Percentiles rank a stretch among this genome's conserved stretches.
These are phyloP conservation scores for Emmonsia crescens DNA, from an alignment of 2,329 filamentous ascomycete genomes.

Conservation along the genomic window DNA sequence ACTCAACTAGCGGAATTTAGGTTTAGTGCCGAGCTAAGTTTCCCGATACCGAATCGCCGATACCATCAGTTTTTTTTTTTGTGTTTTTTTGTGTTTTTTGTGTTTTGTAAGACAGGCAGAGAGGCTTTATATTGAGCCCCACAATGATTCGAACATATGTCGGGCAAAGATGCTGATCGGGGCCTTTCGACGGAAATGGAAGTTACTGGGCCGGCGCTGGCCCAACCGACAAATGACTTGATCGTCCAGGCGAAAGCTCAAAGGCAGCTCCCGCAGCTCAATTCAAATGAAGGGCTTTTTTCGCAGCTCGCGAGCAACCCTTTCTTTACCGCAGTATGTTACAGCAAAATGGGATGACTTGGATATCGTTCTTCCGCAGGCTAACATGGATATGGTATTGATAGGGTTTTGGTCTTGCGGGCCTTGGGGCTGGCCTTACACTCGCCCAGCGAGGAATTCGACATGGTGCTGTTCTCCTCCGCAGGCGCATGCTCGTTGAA, in stretches of 20 bases:
- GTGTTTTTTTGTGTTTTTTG: too few species aligned
- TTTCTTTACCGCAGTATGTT: conserved; percentile 39
- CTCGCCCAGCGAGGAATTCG: conserved; percentile 70
- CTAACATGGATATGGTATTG: conserved; percentile 1
- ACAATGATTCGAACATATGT: conserved; percentile 7
- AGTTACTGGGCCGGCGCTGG: conserved; percentile 23
- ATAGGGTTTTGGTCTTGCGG: conserved; percentile 78
- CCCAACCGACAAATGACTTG: conserved; percentile 23
- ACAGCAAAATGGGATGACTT: background rate
- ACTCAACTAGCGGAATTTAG: background rate
- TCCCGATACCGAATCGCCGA: background rate
- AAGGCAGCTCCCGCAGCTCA: conserved; percentile 21
- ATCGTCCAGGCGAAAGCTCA: conserved; percentile 26
- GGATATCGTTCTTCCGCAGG: background rate
- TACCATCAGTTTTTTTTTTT: background rate
- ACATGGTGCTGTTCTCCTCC: conserved; percentile 60
- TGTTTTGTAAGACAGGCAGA: background rate
- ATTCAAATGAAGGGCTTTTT: conserved; percentile 31
- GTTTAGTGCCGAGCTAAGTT: background rate
- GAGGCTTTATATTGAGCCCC: background rate
- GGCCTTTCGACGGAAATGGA: conserved; percentile 25
- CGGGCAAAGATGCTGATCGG: conserved; percentile 8
- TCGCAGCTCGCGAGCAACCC: conserved; percentile 39
- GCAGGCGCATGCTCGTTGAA: conserved; percentile 80
- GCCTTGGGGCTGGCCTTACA: conserved; percentile 69